Conservation (phyloP, 306 rosid species). For the Carpinus viminea region DNA sequence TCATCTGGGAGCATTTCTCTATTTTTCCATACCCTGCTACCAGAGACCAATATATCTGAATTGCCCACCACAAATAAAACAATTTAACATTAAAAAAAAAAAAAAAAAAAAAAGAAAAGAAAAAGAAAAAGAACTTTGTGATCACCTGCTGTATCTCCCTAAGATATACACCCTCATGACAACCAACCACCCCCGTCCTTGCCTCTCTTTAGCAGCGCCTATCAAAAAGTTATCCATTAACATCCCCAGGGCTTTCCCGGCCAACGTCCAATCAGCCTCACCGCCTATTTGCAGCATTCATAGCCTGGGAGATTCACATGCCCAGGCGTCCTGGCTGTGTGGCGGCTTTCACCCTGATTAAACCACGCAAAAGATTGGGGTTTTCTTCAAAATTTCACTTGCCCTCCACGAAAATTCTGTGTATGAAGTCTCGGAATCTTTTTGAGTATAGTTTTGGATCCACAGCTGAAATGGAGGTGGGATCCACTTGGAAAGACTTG, state of each 20-base stretch:
- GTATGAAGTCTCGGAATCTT: constrained; percentile 53
- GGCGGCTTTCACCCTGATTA: constrained; percentile 24
- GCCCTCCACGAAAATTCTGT: constrained; percentile 59
- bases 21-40: constrained; percentile 41
- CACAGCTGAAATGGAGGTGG: constrained; percentile 59
- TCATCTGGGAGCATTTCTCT: constrained; percentile 28
- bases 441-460: constrained; percentile 61
- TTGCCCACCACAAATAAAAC: not conserved
- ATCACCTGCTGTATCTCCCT: not conserved
- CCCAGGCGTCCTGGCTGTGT: constrained; percentile 13
- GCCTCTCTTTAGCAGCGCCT: not conserved
- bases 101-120: not conserved
- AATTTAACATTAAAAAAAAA: not conserved
- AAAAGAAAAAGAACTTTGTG: not conserved
- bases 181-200: not conserved
- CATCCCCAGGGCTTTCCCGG: not conserved
- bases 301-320: constrained; percentile 2
- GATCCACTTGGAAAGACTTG: constrained; percentile 59
- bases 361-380: constrained; percentile 1
- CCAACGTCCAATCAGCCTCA: not conserved
- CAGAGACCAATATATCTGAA: not conserved
- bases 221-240: not conserved
- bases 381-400: constrained; percentile 24
- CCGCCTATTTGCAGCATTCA: constrained; percentile 26
- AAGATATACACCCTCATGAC: not conserved